These are phyloP conservation scores for Paraconiothyrium brasiliense DNA, from an alignment of 2,329 filamentous ascomycete species.

Conservation along the genomic window DNA sequence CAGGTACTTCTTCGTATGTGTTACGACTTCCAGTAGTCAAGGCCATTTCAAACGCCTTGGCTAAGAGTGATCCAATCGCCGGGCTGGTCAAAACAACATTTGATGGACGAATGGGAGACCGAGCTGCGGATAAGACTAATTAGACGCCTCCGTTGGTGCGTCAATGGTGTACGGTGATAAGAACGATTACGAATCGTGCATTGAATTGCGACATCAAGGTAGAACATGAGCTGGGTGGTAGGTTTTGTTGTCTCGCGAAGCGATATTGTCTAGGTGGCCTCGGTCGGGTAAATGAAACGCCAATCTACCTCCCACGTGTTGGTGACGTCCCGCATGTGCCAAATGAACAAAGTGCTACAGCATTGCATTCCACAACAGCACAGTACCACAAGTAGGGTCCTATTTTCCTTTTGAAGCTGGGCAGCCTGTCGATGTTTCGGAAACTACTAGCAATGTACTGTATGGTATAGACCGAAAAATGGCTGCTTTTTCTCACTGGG, in stretches of 20 bases:
- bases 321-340: background rate
- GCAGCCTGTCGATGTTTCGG: no score
- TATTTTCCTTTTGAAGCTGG: no score
- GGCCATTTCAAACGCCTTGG: conserved; percentile 14
- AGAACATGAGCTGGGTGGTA: background rate
- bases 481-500: no score
- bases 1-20: conserved; percentile 34
- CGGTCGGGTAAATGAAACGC: conserved; percentile 32
- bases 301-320: conserved; percentile 28
- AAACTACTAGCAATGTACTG: no score
- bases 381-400: no score
- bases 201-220: conserved; percentile 10
- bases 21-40: conserved; percentile 19
- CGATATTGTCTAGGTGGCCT: conserved; percentile 33
- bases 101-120: background rate
- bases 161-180: background rate
- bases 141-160: background rate
- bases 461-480: no score
- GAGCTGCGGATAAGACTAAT: background rate
- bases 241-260: conserved; percentile 15
- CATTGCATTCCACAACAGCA: no score
- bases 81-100: background rate
- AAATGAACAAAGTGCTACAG: background rate
- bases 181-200: conserved; percentile 10
- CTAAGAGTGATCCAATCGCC: background rate